Conservation (phyloP, 2,329 filamentous ascomycete genomes). For the Ascochyta viciae-villosae region DNA sequence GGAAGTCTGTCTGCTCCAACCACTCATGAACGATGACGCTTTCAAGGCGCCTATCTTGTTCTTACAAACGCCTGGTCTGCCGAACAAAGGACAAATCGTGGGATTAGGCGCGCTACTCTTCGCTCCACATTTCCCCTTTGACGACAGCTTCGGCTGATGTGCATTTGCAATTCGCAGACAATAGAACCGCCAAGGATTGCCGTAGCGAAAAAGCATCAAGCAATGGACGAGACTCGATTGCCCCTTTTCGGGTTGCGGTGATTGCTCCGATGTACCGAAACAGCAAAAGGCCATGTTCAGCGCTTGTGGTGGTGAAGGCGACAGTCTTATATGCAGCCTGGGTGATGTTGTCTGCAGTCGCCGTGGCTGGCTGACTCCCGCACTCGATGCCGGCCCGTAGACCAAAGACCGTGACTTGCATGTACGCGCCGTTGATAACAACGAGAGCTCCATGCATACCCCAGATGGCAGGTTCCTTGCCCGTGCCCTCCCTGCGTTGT, state of each 20-base stretch:
- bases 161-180: slow-evolving; percentile 11
- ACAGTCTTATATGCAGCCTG: slow-evolving; percentile 1
- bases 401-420: slow-evolving; percentile 3
- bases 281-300: background rate
- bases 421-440: slow-evolving; percentile 2
- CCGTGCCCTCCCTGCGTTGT: slow-evolving; percentile 2
- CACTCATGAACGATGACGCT: slow-evolving; percentile 4
- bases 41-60: slow-evolving; percentile 1
- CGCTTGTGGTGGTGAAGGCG: background rate
- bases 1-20: background rate
- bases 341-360: background rate
- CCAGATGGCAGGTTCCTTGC: background rate
- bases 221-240: background rate
- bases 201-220: slow-evolving; percentile 6
- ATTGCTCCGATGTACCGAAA: background rate
- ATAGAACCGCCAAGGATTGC: slow-evolving; percentile 11
- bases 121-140: slow-evolving; percentile 19
- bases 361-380: slow-evolving; percentile 5
- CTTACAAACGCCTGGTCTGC: background rate
- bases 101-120: slow-evolving; percentile 10
- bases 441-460: slow-evolving; percentile 5
- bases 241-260: slow-evolving; percentile 9
- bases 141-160: slow-evolving; percentile 6
- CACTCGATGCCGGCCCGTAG: background rate
- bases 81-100: background rate